Percentiles rank a stretch among this genome's conserved stretches.
Conservation (phyloP, 75 land plant genomes). For the Cryptomeria japonica region DNA sequence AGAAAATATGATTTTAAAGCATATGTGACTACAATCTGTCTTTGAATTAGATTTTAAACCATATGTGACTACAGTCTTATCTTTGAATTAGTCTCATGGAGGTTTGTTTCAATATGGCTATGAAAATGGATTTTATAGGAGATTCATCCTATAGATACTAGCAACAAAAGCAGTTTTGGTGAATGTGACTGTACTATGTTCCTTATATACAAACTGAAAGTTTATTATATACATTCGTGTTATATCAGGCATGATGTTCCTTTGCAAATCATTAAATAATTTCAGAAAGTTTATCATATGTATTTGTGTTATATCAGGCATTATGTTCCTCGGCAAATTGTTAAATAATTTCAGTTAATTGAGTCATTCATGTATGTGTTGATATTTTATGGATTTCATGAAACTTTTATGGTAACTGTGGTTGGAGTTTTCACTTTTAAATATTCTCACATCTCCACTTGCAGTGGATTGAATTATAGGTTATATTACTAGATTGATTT, state of each 20-base stretch:
- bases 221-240: neutral
- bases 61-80: neutral
- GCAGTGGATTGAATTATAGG: neutral
- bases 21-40: too few species aligned
- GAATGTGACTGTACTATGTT: neutral
- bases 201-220: constrained; percentile 3
- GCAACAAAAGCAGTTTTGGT: neutral
- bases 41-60: neutral
- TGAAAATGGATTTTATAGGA: neutral
- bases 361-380: neutral
- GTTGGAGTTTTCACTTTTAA: neutral
- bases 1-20: neutral
- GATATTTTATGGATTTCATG: neutral
- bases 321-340: neutral
- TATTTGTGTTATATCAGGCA: neutral
- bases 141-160: neutral
- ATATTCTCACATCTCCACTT: neutral
- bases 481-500: neutral
- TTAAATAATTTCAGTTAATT: neutral
- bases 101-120: neutral
- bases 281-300: neutral
- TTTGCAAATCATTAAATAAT: neutral
- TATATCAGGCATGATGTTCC: neutral
- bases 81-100: neutral
- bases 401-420: neutral